Base-by-base conservation (phyloP, 495 filamentous ascomycete genomes). In the Endocarpon pusillum region DNA sequence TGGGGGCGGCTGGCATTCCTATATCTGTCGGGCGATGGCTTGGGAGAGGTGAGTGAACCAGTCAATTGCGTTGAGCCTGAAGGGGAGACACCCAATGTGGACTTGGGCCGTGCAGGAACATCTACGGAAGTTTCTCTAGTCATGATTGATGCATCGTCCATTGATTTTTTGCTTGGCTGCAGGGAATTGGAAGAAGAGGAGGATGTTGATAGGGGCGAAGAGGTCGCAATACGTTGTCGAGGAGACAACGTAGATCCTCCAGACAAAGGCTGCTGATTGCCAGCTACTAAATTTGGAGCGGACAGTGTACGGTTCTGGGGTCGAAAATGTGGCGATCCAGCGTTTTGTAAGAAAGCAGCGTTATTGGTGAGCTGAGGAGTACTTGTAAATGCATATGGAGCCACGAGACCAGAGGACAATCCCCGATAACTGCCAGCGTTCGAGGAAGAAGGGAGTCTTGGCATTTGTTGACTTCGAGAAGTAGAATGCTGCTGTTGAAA, bases 361-460 rank as follows among this genome's bases (percentile, higher is more conserved):
- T 54, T 72, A 40, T 62, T 69, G 24, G 62, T 66, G 40, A 81
- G 58, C 42, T 66, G 71, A 16, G 84, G 79, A 34, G 83, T 80
- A 47, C 64, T 68, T 21, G 73, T 80, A 55, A 89, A 92, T 21
- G 81, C 78, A 58, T 94, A 94, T 8, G 82, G 81, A 45, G 85
- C 78, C 30, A 80, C 66, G 19, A 78, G 72, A 34, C 73, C 71
- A 29, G 73, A 64, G 47, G 75, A 64, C 39, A 61, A 66, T 42
- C 71, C 69, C 55, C 81, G 71, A 60, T 91, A 93, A 39, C 52
- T 67, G 37, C 64, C 59, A 34, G 69, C 61, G 33, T 55, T 62
- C 48, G 59, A 59, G 21, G 54, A 58, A 25, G 59, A 64, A 47
- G 76, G 71, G 45, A 74, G 73, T 52, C 75, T 70, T 39, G 73